A percentile compares a stretch with the other conserved stretches of the same genome.
Evolutionary conservation across 768 basidiomycete genomes (phyloP).

Genomic region (Podaxis pistillaris): DNA sequence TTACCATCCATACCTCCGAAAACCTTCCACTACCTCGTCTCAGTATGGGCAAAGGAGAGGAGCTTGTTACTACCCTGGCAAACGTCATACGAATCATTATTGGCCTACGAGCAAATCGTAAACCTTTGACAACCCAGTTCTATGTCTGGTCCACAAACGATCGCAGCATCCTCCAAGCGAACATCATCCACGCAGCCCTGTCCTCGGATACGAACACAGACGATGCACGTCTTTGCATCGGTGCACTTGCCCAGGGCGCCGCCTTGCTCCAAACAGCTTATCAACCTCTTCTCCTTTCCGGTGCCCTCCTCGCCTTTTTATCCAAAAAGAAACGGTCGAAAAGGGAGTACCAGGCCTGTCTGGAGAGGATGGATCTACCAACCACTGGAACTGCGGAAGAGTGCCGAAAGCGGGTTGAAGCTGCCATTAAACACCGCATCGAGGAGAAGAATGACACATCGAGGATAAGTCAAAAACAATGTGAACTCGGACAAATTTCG

Average conservation of each 20-base stretch:
- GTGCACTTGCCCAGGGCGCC: constrained; percentile 47
- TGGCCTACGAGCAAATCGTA: constrained; percentile 17
- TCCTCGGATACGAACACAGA: constrained; percentile 25
- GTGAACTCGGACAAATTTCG: constrained; percentile 43
- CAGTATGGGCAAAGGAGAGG: constrained; percentile 22
- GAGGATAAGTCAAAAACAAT: constrained; percentile 17
- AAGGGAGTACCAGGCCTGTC: constrained; percentile 36
- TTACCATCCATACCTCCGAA: constrained; percentile 30
- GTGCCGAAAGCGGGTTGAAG: constrained; percentile 35
- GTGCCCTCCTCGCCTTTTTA: constrained; percentile 41
- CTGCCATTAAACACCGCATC: constrained; percentile 34
- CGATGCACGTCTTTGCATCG: constrained; percentile 46
- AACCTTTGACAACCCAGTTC: constrained; percentile 37
- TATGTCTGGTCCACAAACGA: constrained; percentile 47
- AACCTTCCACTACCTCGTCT: constrained; percentile 21
- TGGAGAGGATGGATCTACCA: constrained; percentile 38
- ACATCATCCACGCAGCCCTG: constrained; percentile 42
- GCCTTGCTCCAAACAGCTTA: constrained; percentile 47
- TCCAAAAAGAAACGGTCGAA: constrained; percentile 33
- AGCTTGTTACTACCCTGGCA: constrained; percentile 36
- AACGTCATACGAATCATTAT: constrained; percentile 34
- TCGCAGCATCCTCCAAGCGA: constrained; percentile 35
- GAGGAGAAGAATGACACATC: constrained; percentile 23
- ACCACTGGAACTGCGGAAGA: constrained; percentile 35
- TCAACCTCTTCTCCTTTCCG: constrained; percentile 46